These are phyloP conservation scores for Geosmithia flava DNA, from an alignment of 2,329 filamentous ascomycete genomes.

Conservation along the genomic window DNA sequence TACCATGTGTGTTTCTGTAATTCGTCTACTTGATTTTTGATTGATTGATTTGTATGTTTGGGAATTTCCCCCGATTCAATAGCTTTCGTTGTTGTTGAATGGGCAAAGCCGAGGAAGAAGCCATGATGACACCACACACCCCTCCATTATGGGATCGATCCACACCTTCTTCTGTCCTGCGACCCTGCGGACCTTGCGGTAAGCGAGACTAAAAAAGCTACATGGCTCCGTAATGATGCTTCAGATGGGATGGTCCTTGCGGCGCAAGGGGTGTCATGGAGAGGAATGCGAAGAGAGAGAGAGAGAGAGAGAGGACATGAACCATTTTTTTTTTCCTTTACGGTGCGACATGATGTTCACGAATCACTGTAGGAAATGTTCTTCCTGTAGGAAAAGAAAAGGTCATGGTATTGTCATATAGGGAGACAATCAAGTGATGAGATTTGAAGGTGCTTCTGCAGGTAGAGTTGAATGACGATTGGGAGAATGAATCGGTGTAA, in stretches of 20 bases:
- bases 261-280: not conserved
- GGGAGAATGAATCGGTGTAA: not conserved
- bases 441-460: too few relatives aligned
- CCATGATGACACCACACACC: not conserved
- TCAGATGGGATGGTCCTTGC: not conserved
- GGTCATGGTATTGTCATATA: too few relatives aligned
- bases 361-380: too few relatives aligned
- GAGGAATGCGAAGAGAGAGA: not conserved
- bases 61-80: constrained; percentile 7
- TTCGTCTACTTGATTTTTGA: not conserved
- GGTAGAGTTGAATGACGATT: too few relatives aligned
- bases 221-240: not conserved
- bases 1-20: constrained; percentile 14
- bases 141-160: not conserved
- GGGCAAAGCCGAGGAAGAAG: not conserved
- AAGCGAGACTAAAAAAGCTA: not conserved
- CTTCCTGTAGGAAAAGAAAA: too few relatives aligned
- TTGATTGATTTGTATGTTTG: not conserved
- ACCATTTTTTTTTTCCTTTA: too few relatives aligned
- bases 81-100: constrained; percentile 3
- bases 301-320: not conserved
- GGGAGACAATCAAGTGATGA: too few relatives aligned
- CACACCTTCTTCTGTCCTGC: constrained; percentile 1
- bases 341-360: too few relatives aligned
- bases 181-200: too few relatives aligned